Base-by-base conservation (phyloP, 139 green algal species). In the Edaphochlamys debaryana region DNA sequence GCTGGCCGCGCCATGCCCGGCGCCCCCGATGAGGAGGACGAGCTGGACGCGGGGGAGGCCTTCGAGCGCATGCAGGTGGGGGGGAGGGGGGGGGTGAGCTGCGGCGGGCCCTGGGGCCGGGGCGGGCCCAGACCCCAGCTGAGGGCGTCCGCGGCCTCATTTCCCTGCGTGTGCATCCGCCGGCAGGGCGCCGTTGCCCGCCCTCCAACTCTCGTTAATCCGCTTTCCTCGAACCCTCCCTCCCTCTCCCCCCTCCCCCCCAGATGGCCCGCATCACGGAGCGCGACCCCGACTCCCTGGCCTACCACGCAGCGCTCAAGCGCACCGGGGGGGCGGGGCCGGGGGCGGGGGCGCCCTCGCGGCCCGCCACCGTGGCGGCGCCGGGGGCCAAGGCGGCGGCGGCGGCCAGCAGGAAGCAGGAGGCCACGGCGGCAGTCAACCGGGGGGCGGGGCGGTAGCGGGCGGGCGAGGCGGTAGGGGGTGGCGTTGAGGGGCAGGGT, bases 51-150 rank as follows among this genome's bases (percentile, higher is more conserved):
- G 0, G 70, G 37, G 19, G 91, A 95, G 79, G 82, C 90, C 11
- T 96, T 95, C 86, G 93, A 95, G 62, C 79, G 72, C 23, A 89
- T 95, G 88, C n/a, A n/a, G n/a, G n/a, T n/a, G n/a, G n/a, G n/a
- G n/a, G n/a, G n/a, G n/a, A n/a, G n/a, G n/a, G n/a, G n/a, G n/a
- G n/a, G n/a, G n/a, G n/a, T n/a, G n/a, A n/a, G n/a, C n/a, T n/a
- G n/a, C n/a, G n/a, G n/a, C n/a, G n/a, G n/a, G n/a, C n/a, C n/a
- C n/a, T n/a, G n/a, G n/a, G n/a, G n/a, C n/a, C n/a, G n/a, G n/a
- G n/a, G n/a, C n/a, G n/a, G n/a, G n/a, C n/a, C n/a, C n/a, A n/a
- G n/a, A n/a, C n/a, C n/a, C n/a, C n/a, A n/a, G n/a, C n/a, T n/a
- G n/a, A n/a, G n/a, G n/a, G n/a, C n/a, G n/a, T n/a, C n/a, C n/a